Percentiles rank a stretch among this genome's conserved stretches.
Evolutionary conservation across 768 basidiomycete genomes (phyloP).

Genomic region (Tylopilus cervinicoccineus): DNA sequence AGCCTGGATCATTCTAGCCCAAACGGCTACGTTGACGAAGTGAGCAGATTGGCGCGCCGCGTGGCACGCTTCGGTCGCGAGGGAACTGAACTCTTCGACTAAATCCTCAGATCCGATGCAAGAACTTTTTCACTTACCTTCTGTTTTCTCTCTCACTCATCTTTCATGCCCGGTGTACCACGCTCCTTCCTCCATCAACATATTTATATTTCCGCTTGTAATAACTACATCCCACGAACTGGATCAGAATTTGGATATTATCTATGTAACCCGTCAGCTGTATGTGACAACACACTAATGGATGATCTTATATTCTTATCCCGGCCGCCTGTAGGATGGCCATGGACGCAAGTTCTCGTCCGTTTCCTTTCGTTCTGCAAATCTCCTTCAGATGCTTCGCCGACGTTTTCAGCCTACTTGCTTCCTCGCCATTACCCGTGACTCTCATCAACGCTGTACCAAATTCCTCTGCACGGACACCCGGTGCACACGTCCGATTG

Average conservation of each 20-base stretch:
- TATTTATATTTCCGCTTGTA: background rate
- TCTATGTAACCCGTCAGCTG: conserved; percentile 1
- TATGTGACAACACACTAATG: background rate
- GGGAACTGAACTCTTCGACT: conserved; percentile 24
- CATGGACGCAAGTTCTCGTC: background rate
- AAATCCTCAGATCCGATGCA: background rate
- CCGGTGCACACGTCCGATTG: background rate
- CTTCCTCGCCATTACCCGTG: conserved; percentile 5
- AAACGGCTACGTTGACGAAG: background rate
- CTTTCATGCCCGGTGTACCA: background rate
- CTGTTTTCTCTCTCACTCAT: background rate
- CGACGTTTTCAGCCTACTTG: background rate
- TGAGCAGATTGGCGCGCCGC: background rate
- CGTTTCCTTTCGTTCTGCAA: conserved; percentile 3
- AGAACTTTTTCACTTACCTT: background rate
- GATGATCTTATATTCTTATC: background rate
- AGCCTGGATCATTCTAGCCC: background rate
- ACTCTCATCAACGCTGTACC: conserved; percentile 4
- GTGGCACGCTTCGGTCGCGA: conserved; percentile 16
- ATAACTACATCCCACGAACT: conserved; percentile 19
- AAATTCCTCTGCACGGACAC: conserved; percentile 1
- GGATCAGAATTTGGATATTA: conserved; percentile 8
- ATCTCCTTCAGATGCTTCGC: conserved; percentile 2
- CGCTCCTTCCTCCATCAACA: background rate
- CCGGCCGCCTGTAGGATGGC: background rate